Evolutionary conservation across 2,329 filamentous ascomycete species (phyloP), one percentile per base, ranked within the genome.

Genomic region (Trichoderma cornu-damae): DNA sequence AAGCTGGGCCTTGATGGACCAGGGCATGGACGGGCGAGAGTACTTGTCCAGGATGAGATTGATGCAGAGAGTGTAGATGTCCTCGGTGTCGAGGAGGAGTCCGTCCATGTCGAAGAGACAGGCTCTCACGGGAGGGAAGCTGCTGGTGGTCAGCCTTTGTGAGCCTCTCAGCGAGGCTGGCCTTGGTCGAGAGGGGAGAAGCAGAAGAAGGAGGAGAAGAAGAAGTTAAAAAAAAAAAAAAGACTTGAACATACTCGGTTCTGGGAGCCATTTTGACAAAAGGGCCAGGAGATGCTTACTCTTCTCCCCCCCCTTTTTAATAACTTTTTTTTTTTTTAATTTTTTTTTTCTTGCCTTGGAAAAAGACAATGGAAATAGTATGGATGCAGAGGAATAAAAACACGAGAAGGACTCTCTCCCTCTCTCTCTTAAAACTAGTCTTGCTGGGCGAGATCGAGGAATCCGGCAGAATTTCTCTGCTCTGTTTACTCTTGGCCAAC

Each of bases 101-200:
- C 94, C 94, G 73, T 99, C 94, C 92, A 97, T 96, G 78, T 99
- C 94, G 72, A 99, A 97, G 63, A 99, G 86, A 73, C 92, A 96
- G 64, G 93, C 94, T 65, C 91, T 83, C 59, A 97, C 80, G 46
- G 87, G 85, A 18, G 89, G 88, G 72, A 91, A 86, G 69, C 87
- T 90, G 30, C 9, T 7, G 11, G 7, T 20, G 35, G 16, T 46
- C 50, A 40, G 53, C 16, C 44, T 14, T 6, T 48, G 22, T 14
- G 24, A 14, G 24, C 14, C n/a, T n/a, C n/a, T 37, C 14, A 40
- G 12, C 32, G 22, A 22, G 28, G 9, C 11, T 7, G 30, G 5
- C 14, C 32, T 35, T n/a, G n/a, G n/a, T n/a, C n/a, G n/a, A 12
- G 44, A 28, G n/a, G 44, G 14, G 8, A 11, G 28, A 22, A 26